A percentile compares a stretch with the other conserved stretches of the same genome.
phyloP scores from a whole-genome alignment of 1,139 yeast species.

The Pichia kudriavzevii region DNA sequence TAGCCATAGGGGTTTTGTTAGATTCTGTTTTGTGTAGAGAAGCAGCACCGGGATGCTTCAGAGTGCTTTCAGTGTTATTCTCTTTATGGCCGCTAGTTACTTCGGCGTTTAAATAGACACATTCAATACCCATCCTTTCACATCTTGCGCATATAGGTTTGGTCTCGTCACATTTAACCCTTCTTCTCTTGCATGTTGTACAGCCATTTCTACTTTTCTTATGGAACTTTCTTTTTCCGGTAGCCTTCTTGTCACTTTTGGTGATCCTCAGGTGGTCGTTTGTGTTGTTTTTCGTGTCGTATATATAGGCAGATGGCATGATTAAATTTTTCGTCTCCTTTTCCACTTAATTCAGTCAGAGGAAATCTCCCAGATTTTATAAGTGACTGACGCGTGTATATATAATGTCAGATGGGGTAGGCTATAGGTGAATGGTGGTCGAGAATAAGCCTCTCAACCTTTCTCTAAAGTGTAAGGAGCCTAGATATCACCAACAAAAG shows the following conservation, averaged over 20 bases:
- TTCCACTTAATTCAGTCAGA: no score
- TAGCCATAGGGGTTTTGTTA: no score
- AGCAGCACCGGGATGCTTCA: no score
- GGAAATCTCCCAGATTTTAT: no score
- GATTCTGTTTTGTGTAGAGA: no score
- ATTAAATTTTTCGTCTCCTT: not conserved
- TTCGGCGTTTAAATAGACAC: constrained; percentile 40
- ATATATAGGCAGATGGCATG: constrained; percentile 3
- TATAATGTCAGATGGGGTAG: no score
- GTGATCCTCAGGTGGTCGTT: constrained; percentile 1
- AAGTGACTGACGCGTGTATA: no score
- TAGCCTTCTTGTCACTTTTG: constrained; percentile 31
- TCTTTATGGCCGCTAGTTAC: constrained; percentile 1
- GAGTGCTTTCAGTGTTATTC: no score
- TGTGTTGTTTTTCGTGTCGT: not conserved
- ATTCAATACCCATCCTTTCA: constrained; percentile 63
- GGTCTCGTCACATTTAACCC: constrained; percentile 88
- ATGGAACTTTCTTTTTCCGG: constrained; percentile 64
- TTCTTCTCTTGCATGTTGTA: constrained; percentile 74
- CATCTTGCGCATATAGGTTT: constrained; percentile 80
- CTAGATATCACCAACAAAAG: no score
- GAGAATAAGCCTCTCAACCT: no score
- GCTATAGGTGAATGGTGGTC: no score
- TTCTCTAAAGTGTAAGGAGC: no score
- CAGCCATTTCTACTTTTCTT: constrained; percentile 86